phyloP scores from a whole-genome alignment of 2,329 filamentous ascomycete species.

The Hypoxylon sp. region DNA sequence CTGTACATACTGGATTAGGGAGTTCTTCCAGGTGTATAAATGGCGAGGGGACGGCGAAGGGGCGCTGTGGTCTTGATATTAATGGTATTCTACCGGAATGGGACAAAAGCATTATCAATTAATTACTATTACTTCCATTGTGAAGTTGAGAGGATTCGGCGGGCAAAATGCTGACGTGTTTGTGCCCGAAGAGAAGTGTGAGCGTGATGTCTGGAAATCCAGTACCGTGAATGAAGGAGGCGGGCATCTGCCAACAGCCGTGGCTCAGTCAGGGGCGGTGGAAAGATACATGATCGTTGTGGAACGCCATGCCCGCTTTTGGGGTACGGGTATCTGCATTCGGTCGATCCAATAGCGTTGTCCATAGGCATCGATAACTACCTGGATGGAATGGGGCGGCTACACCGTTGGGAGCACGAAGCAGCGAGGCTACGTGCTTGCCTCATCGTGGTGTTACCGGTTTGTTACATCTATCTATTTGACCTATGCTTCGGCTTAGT shows the following conservation, averaged over 20 bases:
- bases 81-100: background rate
- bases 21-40: background rate
- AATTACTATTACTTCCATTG: background rate
- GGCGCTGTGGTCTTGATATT: background rate
- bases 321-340: slow-evolving; percentile 14
- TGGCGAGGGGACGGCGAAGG: background rate
- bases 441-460: background rate
- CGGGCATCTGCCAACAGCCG: background rate
- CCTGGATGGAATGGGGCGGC: background rate
- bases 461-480: background rate
- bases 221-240: background rate
- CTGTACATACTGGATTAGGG: slow-evolving; percentile 8
- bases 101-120: background rate
- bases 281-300: slow-evolving; percentile 15
- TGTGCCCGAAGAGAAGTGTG: background rate
- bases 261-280: background rate
- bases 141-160: background rate
- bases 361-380: background rate
- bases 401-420: background rate
- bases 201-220: background rate
- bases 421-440: slow-evolving; percentile 2
- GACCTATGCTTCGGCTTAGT: background rate
- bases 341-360: slow-evolving; percentile 17
- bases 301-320: slow-evolving; percentile 2
- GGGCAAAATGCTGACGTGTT: background rate